phyloP scores from a whole-genome alignment of 192 early-diverging fungal species.

The Coemansia sp. region DNA sequence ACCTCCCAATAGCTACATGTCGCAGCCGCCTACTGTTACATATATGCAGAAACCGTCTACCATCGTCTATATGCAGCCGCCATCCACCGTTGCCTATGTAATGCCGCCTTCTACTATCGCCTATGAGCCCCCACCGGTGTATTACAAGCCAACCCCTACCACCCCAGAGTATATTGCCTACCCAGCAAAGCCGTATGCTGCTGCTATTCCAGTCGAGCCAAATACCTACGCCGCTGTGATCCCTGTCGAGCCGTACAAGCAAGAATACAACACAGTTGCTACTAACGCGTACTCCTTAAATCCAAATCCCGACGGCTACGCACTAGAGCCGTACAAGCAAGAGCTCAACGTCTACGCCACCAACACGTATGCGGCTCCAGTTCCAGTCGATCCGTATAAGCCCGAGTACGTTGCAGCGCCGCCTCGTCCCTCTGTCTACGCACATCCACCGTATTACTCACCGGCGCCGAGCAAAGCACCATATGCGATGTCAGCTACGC shows the following conservation, averaged over 20 bases:
- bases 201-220: background rate
- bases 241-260: background rate
- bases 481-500: background rate
- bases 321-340: conserved; percentile 1
- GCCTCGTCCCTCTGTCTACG: background rate
- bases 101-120: background rate
- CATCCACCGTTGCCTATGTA: background rate
- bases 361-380: background rate
- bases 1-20: background rate
- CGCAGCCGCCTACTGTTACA: background rate
- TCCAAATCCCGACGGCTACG: background rate
- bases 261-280: background rate
- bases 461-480: background rate
- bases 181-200: background rate
- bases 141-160: background rate
- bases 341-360: background rate
- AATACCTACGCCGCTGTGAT: background rate
- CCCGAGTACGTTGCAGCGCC: background rate
- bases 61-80: background rate
- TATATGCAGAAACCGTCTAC: background rate
- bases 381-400: background rate
- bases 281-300: background rate
- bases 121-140: background rate
- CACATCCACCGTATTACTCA: background rate
- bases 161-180: background rate